Percentiles rank a stretch among this genome's conserved stretches.
Evolutionary conservation across 2,329 filamentous ascomycete species (phyloP).

Genomic region (Periglandula ipomoeae): DNA sequence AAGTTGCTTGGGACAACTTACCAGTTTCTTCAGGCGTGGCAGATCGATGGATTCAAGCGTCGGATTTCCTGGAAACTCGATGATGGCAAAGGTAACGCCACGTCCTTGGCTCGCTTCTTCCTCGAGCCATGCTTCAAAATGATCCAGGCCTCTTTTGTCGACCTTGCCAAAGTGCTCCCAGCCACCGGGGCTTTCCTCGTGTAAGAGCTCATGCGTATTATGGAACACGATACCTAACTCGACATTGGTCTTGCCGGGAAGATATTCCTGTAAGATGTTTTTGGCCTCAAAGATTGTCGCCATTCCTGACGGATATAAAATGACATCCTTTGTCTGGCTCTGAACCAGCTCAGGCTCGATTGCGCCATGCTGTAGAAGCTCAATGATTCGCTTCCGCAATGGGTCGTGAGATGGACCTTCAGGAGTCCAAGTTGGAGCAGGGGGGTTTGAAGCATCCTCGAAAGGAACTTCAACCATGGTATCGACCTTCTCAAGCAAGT

Average conservation of each 20-base stretch:
- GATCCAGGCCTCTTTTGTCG: conserved; percentile 30
- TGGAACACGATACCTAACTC: conserved; percentile 44
- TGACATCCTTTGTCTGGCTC: conserved; percentile 29
- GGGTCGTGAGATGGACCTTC: conserved; percentile 27
- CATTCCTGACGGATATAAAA: conserved; percentile 43
- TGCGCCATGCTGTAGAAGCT: conserved; percentile 32
- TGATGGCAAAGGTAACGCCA: conserved; percentile 35
- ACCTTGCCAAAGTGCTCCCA: conserved; percentile 39
- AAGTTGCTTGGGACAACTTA: too few relatives aligned
- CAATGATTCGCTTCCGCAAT: conserved; percentile 31
- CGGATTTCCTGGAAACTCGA: conserved; percentile 35
- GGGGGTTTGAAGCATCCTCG: conserved; percentile 12
- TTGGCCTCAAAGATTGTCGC: conserved; percentile 37
- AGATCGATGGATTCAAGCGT: conserved; percentile 24
- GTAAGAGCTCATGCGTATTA: conserved; percentile 36
- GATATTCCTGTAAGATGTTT: conserved; percentile 25
- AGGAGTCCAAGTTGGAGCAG: conserved; percentile 29
- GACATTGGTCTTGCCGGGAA: conserved; percentile 25
- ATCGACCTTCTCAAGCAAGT: conserved; percentile 29
- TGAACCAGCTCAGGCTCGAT: conserved; percentile 19
- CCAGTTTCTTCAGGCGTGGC: conserved; percentile 26
- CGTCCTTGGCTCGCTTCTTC: conserved; percentile 27
- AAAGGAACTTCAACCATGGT: conserved; percentile 25
- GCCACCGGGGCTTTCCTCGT: conserved; percentile 33
- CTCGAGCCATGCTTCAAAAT: conserved; percentile 36